Evolutionary conservation across 768 basidiomycete species (phyloP), one percentile per base, ranked within the genome.

Genomic region (Mycena olivaceomarginata): DNA sequence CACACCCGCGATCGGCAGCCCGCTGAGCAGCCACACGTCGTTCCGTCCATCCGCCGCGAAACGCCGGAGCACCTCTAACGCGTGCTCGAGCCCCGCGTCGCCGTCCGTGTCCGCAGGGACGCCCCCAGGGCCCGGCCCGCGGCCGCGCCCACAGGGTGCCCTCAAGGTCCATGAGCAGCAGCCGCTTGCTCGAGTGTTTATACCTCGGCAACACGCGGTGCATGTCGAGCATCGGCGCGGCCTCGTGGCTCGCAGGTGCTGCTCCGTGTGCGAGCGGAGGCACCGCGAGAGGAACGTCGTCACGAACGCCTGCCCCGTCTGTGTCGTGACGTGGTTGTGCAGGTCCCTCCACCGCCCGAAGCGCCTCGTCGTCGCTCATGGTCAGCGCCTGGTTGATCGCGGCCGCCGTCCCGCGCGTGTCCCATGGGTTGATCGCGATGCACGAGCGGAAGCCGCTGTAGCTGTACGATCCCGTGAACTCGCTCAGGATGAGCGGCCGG

Each of bases 391-490:
- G 91, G 66, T 92, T 77, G 79, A 97, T 97, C 4, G 96, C 96
- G 40, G 92, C 88, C 0, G 97, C 95, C 2, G 97, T 97, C n/a
- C 93, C 94, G 40, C 95, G 91, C 51, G 91, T 91, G 79, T 96
- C 95, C 91, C 95, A 97, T 1, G 96, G 96, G 82, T 97, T 97
- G 83, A 97, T 89, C 15, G 94, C 93, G 62, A 97, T 95, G 79
- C 96, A 97, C 15, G 94, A 95, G 53, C 96, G 88, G 87, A 97
- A n/a, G n/a, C 96, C 96, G 63, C 93, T 94, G 82, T 96, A 96
- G 79, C 92, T 94, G 82, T 97, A 97, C 7, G 93, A 93, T 13
- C 96, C 97, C n/a, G 96, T 95, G 83, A 97, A 97, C 93, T 96
- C 96, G 81, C 94, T 96, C 75, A 97, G 83, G 76, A 97, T 93